Evolutionary conservation across 2,329 filamentous ascomycete species (phyloP), one percentile per base, ranked within the genome.

Genomic region (Sphaerulina vaccinii): DNA sequence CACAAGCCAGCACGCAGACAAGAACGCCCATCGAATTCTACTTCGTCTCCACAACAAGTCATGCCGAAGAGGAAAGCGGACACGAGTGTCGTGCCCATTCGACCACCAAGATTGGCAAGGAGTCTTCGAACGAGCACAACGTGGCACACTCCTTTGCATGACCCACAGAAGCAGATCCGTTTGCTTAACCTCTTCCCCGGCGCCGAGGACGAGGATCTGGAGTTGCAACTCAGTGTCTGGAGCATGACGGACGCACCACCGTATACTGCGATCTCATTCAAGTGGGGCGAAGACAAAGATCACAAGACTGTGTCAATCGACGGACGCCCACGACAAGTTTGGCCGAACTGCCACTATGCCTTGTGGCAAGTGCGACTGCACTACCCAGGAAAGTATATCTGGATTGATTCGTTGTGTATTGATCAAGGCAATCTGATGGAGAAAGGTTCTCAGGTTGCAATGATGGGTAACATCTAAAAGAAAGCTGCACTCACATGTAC

Each of bases 351-450:
- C 13, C 32, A 35, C 13, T 35, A 35, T n/a, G 32, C 32, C 5
- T 15, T 35, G 11, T 35, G 5, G 32, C 32, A 35, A n/a, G 13
- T 35, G 5, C 32, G 32, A n/a, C 32, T 35, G 5, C 32, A 35
- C 16, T 5, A 5, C 16, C 13, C 32, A 6, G 32, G 32, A 5
- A 5, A 11, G 13, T n/a, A 5, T 35, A 15, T 35, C 32, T 35
- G 32, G 32, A 49, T 46, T 10, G 53, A 52, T 22, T 38, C 49
- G 1, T 43, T 56, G 10, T 52, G 49, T 21, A 56, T 56, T 35
- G 39, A 56, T 19, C 53, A 56, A 40, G 9, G 16, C 4, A 32
- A 50, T 22, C 11, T 41, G 1, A 18, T n/a, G 3, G 53, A 56
- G 18, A 42, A 48, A 16, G 39, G 27, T 21, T 4, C n/a, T 2